Base-by-base conservation (phyloP, 1,284 basidiomycete genomes). In the Ceratorhiza oryzae-sativae region DNA sequence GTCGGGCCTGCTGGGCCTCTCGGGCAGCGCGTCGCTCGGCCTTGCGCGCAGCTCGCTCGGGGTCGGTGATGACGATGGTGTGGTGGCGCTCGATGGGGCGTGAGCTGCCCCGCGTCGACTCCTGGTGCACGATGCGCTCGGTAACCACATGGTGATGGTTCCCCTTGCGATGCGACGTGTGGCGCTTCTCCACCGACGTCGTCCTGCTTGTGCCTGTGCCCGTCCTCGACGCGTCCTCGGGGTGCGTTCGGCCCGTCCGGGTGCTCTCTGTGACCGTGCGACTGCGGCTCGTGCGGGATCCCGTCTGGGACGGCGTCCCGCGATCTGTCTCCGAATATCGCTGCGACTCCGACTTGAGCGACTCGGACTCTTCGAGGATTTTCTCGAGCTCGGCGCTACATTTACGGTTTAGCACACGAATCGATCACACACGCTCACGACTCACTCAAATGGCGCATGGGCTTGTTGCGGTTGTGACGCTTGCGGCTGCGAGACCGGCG, bases 371-470 rank as follows among this genome's bases (percentile, higher is more conserved):
- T 30, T 51, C 61, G 34, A 51, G 32, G 13, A 34, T 51, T 45
- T 65, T 25, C 42, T 49, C 23, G 18, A 65, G 30, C 3, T 36
- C 61, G 42, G 46, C 32, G 46, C 62, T 63, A 20, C 8, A 10
- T 10, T 6, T 13, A 32, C 12, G 46, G 32, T n/a, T 49, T 63
- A 49, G 61, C 36, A 39, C 36, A 51, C n/a, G 12, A 2, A 42
- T 23, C 18, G 13, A 23, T 3, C 18, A 34, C 27, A 36, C 46
- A 8, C 30, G 9, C 18, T 13, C 13, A 12, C 15, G 18, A 63
- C 61, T 51, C 46, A 63, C 61, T 63, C 61, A 20, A 63, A 63
- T n/a, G 61, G 61, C 5, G 42, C 46, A 63, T 63, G 61, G n/a
- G 30, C 41, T 27, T 48, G 27, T 20, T 45, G 45, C 27, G 41